Base-by-base conservation (phyloP, 805 yeast species). In the Pichia pseudocactophila region DNA sequence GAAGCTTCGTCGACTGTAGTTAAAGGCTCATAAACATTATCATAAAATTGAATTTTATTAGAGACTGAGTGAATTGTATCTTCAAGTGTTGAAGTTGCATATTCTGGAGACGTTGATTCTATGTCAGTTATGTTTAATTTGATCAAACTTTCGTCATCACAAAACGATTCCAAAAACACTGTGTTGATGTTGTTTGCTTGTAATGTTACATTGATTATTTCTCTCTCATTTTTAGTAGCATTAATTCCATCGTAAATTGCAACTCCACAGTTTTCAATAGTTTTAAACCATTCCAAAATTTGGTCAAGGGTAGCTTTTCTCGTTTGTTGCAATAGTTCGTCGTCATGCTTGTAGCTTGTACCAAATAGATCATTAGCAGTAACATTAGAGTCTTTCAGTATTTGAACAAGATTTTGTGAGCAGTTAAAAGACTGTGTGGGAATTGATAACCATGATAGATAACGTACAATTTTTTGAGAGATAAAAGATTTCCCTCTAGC, bases 171-270 rank as follows among this genome's bases (percentile, higher is more conserved):
- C 47, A 92, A 74, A 58, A 90, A 92, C 71, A 92, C 77, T 1
- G 97, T 94, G 59, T 86, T 90, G 44, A 92, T 80, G 34, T 71
- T 71, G 55, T 82, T 73, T 47, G 73, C 73, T 30, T 82, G 65
- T 42, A 82, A 67, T 50, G 72, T 63, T 17, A 58, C 61, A 48
- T 80, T 65, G 40, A 90, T 74, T 68, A 73, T 66, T 20, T 69
- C 68, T 51, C 98, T 72, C 54, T 95, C 74, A 36, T 70, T 76
- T 45, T 71, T 66, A 4, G 96, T 88, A 30, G 88, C 80, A 61
- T 90, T 89, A 2, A 96, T 87, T 20, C 96, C 97, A 63, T 92
- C 98, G 44, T 90, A 69, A 7, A 92, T 85, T 0, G 96, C 97
- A 35, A 92, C 97, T 20, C 81, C 82, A 4, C 48, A 39, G 13